Conservation (phyloP, 805 yeast genomes). For the Starmerella etchellsii region DNA sequence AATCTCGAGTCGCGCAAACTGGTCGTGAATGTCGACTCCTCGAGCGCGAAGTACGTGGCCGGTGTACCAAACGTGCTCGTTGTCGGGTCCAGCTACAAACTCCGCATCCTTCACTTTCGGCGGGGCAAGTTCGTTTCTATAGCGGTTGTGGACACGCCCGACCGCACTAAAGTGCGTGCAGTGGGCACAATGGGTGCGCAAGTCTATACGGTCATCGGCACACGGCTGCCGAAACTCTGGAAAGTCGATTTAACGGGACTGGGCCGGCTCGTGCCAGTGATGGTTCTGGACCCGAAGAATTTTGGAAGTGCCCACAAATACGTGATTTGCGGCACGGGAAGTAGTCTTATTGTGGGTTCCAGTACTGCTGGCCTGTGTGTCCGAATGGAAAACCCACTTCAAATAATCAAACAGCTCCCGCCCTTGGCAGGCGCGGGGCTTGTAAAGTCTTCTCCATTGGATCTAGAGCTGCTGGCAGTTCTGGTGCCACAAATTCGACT, state of each 20-base stretch:
- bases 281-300: slow-evolving; percentile 2
- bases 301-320: slow-evolving; percentile 7
- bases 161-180: slow-evolving; percentile 6
- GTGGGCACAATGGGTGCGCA: slow-evolving; percentile 1
- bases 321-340: slow-evolving; percentile 1
- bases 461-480: slow-evolving; percentile 4
- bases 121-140: background rate
- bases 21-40: slow-evolving; percentile 2
- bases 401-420: background rate
- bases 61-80: slow-evolving; percentile 4
- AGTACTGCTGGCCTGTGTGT: background rate
- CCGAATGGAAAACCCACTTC: background rate
- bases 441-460: background rate
- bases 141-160: slow-evolving; percentile 7
- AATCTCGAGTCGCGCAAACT: slow-evolving; percentile 12
- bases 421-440: background rate
- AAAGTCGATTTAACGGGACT: background rate
- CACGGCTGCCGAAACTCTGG: slow-evolving; percentile 4
- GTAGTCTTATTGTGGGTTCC: slow-evolving; percentile 3
- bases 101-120: slow-evolving; percentile 8
- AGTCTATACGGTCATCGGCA: slow-evolving; percentile 6
- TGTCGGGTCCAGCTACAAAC: slow-evolving; percentile 16
- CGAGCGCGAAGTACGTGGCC: slow-evolving; percentile 8
- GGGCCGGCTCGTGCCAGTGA: slow-evolving; percentile 4
- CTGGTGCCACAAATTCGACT: background rate